These are phyloP conservation scores for Metrosideros polymorpha DNA, from an alignment of 441 rosid genomes.

Conservation along the genomic window DNA sequence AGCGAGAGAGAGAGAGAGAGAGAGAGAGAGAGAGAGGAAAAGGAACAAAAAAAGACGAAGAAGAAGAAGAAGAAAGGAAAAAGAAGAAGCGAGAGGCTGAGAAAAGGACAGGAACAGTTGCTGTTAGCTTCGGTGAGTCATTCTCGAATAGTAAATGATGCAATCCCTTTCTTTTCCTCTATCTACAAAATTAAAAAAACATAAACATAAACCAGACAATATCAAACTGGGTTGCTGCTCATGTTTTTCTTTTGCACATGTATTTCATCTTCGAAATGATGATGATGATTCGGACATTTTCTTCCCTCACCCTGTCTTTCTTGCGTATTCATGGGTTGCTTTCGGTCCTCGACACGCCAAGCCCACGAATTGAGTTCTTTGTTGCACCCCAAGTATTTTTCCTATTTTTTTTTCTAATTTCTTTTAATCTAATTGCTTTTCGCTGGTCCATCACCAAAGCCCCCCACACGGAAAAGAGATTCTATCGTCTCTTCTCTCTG, in stretches of 20 bases:
- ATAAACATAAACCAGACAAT: neutral
- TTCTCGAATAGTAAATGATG: constrained; percentile 1
- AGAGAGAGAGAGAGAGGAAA: neutral
- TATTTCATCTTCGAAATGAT: neutral
- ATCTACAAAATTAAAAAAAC: neutral
- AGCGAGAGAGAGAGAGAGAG: neutral
- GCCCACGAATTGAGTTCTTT: neutral
- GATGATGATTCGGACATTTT: neutral
- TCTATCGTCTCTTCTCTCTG: neutral
- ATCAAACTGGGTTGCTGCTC: neutral
- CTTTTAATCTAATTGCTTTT: neutral
- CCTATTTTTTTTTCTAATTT: neutral
- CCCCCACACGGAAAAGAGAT: neutral
- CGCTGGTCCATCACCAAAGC: neutral
- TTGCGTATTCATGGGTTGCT: neutral
- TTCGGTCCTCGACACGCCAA: neutral
- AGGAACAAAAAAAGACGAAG: neutral
- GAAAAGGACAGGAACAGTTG: neutral
- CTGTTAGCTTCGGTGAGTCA: constrained; percentile 10
- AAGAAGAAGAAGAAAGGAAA: neutral
- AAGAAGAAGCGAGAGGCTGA: neutral
- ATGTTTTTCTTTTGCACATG: neutral
- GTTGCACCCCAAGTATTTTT: neutral
- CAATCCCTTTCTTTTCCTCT: neutral
- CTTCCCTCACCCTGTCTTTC: neutral